These are phyloP conservation scores for Dipteronia dyeriana DNA, from an alignment of 345 rosid species.

Conservation along the genomic window DNA sequence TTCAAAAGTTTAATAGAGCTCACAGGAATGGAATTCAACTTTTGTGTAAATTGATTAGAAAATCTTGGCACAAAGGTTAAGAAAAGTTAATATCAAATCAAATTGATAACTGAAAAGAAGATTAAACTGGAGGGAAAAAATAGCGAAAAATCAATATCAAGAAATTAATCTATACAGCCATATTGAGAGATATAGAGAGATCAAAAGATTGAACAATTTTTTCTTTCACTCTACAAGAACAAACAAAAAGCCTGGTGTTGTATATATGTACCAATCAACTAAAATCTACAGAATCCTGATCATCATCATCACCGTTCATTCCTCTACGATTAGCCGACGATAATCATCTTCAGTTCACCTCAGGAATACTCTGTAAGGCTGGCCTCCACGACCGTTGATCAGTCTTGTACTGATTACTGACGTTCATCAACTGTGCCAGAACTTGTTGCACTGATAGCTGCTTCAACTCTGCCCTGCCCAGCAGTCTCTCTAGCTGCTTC, in stretches of 20 bases:
- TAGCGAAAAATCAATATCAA: neutral
- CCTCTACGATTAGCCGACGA: neutral
- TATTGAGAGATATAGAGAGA: neutral
- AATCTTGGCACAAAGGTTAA: too few relatives aligned
- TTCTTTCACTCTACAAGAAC: neutral
- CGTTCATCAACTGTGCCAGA: constrained; percentile 35
- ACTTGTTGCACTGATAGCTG: constrained; percentile 46
- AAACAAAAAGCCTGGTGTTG: neutral
- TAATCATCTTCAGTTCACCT: constrained; percentile 20
- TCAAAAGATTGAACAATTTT: too few relatives aligned
- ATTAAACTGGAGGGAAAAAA: neutral
- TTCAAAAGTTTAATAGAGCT: too few relatives aligned
- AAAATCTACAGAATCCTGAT: neutral
- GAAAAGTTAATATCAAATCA: neutral
- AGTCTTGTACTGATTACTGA: constrained; percentile 25
- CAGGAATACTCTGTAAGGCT: constrained; percentile 64
- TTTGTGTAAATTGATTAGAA: too few relatives aligned
- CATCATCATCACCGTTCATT: neutral
- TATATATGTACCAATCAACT: neutral
- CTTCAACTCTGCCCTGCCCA: constrained; percentile 43
- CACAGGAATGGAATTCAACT: too few relatives aligned
- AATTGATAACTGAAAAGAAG: neutral
- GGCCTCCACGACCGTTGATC: constrained; percentile 63
- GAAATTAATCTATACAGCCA: neutral
- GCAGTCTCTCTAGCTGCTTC: constrained; percentile 54